Conservation (phyloP, 2,329 filamentous ascomycete species). For the Cephalotrichum gorgonifer region DNA sequence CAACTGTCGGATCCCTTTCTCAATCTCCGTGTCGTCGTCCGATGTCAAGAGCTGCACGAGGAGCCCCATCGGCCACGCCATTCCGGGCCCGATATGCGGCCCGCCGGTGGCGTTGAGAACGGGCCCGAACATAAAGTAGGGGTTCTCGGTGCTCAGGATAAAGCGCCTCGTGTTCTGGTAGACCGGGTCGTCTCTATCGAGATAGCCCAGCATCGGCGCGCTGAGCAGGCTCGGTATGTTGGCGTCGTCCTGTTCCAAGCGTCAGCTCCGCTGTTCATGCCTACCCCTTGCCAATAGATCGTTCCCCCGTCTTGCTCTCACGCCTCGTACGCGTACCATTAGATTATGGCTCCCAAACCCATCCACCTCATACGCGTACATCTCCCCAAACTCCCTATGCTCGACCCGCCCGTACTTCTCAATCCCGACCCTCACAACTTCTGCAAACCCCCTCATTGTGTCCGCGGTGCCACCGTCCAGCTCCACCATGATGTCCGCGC, state of each 20-base stretch:
- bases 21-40: conserved; percentile 66
- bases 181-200: conserved; percentile 44
- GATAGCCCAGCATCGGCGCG: conserved; percentile 48
- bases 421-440: conserved; percentile 51
- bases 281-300: too few relatives aligned
- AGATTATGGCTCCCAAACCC: conserved; percentile 51
- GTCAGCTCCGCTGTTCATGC: neutral
- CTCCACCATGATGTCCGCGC: conserved; percentile 31
- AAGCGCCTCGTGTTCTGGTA: conserved; percentile 71
- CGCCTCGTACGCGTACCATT: conserved; percentile 30
- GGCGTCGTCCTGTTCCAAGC: conserved; percentile 40
- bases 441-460: conserved; percentile 48
- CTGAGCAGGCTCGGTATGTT: conserved; percentile 54
- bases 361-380: conserved; percentile 62
- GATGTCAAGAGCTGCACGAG: conserved; percentile 72
- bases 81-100: conserved; percentile 47
- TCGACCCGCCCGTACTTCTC: conserved; percentile 56
- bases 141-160: conserved; percentile 61
- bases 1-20: conserved; percentile 46
- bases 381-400: conserved; percentile 50
- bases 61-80: conserved; percentile 82
- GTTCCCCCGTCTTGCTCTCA: neutral
- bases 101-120: conserved; percentile 41
- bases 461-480: conserved; percentile 40
- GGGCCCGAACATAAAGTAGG: conserved; percentile 54